Evolutionary conservation across 2,329 filamentous ascomycete genomes (phyloP).

Genomic region (Alternaria arbusti): DNA sequence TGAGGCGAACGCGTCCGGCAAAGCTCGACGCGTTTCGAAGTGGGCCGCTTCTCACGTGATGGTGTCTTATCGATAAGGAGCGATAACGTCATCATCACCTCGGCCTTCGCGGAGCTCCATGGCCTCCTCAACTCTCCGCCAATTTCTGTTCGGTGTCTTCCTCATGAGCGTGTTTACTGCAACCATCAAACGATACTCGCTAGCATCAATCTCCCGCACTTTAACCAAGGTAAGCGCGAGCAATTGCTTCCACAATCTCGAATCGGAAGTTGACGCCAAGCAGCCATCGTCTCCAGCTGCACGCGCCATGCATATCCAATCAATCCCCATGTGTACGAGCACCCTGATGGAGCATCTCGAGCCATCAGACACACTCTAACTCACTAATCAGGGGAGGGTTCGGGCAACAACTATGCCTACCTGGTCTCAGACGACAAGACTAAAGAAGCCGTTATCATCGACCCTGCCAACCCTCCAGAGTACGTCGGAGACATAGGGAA

Average conservation of each 20-base stretch:
- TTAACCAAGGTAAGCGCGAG: constrained; percentile 14
- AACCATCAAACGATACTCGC: constrained; percentile 33
- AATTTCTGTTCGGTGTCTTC: constrained; percentile 37
- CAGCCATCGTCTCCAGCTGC: constrained; percentile 30
- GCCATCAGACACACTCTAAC: constrained; percentile 2
- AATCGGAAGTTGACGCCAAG: constrained; percentile 25
- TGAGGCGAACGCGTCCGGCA: background rate
- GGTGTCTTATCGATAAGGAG: background rate
- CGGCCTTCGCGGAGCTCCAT: constrained; percentile 45
- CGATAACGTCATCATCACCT: constrained; percentile 33
- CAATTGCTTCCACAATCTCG: background rate
- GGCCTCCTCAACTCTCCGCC: constrained; percentile 59
- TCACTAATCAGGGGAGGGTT: constrained; percentile 70
- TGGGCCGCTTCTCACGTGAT: background rate
- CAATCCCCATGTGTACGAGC: constrained; percentile 82
- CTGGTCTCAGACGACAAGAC: constrained; percentile 59
- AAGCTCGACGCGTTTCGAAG: background rate
- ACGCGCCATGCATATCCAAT: constrained; percentile 81
- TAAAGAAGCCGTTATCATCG: constrained; percentile 68
- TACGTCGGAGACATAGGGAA: constrained; percentile 50
- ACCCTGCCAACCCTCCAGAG: constrained; percentile 81
- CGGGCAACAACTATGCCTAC: constrained; percentile 84
- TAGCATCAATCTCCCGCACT: constrained; percentile 23
- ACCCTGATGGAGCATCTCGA: constrained; percentile 17
- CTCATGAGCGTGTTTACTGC: constrained; percentile 45